Evolutionary conservation across 2,329 filamentous ascomycete species (phyloP).

Genomic region (Botryosphaeria agaves): DNA sequence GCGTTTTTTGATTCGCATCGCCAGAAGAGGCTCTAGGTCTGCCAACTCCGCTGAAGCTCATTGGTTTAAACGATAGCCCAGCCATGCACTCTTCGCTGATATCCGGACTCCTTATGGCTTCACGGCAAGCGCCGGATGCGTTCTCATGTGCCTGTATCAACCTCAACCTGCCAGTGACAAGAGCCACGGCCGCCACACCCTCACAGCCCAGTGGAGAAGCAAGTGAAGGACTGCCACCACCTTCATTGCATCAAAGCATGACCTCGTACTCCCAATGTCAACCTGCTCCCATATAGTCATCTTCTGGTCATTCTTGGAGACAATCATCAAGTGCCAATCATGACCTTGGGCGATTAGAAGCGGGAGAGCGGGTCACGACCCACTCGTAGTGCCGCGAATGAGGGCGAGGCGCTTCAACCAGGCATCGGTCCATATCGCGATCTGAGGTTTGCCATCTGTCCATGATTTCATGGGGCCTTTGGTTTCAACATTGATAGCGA

Average conservation of each 20-base stretch:
- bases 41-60: not conserved
- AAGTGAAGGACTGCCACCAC: constrained; percentile 10
- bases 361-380: constrained; percentile 8
- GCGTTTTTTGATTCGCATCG: too few relatives aligned
- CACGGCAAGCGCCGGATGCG: not conserved
- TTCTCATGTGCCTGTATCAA: not conserved
- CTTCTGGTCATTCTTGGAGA: constrained; percentile 8
- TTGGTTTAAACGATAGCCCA: not conserved
- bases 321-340: constrained; percentile 12
- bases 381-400: constrained; percentile 4
- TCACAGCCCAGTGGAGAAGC: constrained; percentile 11
- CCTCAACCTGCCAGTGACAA: constrained; percentile 7
- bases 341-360: constrained; percentile 11
- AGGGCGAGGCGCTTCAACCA: constrained; percentile 9
- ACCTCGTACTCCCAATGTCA: constrained; percentile 10
- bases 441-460: constrained; percentile 11
- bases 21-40: too few relatives aligned
- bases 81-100: not conserved
- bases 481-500: constrained; percentile 11
- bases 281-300: constrained; percentile 9
- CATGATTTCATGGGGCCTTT: constrained; percentile 11
- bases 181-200: constrained; percentile 12
- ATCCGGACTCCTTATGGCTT: not conserved
- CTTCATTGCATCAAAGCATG: constrained; percentile 11
- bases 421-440: constrained; percentile 10